These are phyloP conservation scores for Phaffia tasmanica DNA, from an alignment of 768 basidiomycete genomes.

Conservation along the genomic window DNA sequence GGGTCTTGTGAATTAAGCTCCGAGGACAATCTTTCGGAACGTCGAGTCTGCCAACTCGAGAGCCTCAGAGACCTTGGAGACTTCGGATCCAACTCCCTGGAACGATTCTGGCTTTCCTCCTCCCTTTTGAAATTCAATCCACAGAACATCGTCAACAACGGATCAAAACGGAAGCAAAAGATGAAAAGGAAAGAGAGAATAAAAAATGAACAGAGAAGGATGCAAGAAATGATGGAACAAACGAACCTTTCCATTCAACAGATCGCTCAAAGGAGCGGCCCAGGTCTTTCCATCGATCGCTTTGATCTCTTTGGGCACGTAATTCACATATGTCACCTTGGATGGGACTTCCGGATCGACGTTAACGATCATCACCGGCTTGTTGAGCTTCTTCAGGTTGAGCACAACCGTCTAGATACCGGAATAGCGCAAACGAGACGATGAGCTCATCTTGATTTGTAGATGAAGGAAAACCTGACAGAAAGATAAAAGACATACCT, in stretches of 20 bases:
- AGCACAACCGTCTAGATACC: slow-evolving; percentile 43
- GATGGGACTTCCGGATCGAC: slow-evolving; percentile 50
- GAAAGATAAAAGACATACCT: slow-evolving; percentile 44
- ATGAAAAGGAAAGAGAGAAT: neutral
- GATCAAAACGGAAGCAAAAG: slow-evolving; percentile 7
- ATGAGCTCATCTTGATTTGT: neutral
- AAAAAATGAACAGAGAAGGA: neutral
- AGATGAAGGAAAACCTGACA: neutral
- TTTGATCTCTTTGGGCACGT: slow-evolving; percentile 52
- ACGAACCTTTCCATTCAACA: slow-evolving; percentile 81
- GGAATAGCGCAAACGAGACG: neutral
- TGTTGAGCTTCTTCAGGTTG: slow-evolving; percentile 68
- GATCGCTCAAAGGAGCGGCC: slow-evolving; percentile 63
- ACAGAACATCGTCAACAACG: neutral
- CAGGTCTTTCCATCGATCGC: slow-evolving; percentile 78
- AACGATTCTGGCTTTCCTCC: slow-evolving; percentile 90
- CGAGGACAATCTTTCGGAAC: slow-evolving; percentile 15
- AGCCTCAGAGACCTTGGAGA: slow-evolving; percentile 56
- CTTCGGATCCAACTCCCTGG: slow-evolving; percentile 71
- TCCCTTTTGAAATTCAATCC: slow-evolving; percentile 46
- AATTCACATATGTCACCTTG: slow-evolving; percentile 82
- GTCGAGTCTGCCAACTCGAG: slow-evolving; percentile 46
- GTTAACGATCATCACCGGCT: slow-evolving; percentile 81
- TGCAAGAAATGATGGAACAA: neutral
- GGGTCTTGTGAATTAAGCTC: neutral